These are phyloP conservation scores for Candida neerlandica DNA, from an alignment of 1,139 yeast species.

Conservation along the genomic window DNA sequence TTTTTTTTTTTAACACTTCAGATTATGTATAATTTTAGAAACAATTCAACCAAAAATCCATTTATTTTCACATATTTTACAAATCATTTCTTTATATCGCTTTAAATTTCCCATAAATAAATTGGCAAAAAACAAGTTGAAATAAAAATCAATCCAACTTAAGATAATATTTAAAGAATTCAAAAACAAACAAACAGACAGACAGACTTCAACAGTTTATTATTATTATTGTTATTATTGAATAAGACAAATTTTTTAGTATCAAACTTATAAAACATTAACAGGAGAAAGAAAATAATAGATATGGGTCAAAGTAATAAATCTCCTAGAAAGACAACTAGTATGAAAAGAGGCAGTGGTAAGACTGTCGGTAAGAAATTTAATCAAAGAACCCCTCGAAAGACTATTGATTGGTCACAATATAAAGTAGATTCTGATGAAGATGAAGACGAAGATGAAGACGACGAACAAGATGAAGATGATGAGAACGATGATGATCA, in stretches of 20 bases:
- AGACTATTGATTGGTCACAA: conserved; percentile 25
- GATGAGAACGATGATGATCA: conserved; percentile 30
- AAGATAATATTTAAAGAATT: too few relatives aligned
- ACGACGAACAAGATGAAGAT: conserved; percentile 32
- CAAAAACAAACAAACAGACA: too few relatives aligned
- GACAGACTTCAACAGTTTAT: conserved; percentile 4
- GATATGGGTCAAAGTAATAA: conserved; percentile 5
- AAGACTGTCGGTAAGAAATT: conserved; percentile 36
- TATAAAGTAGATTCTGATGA: conserved; percentile 17
- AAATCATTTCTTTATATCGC: conserved; percentile 13
- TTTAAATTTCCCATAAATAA: neutral
- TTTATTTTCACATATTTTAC: conserved; percentile 13
- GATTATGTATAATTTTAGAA: conserved; percentile 13
- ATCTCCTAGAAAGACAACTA: conserved; percentile 20
- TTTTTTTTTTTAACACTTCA: neutral
- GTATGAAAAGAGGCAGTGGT: conserved; percentile 4
- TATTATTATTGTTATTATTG: too few relatives aligned
- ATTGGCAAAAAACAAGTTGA: neutral
- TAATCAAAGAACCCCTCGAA: conserved; percentile 32
- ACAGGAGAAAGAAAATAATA: neutral
- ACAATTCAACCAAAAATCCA: conserved; percentile 10
- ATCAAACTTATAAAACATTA: too few relatives aligned
- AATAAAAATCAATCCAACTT: neutral
- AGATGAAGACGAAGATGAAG: conserved; percentile 13
- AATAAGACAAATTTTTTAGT: too few relatives aligned